Evolutionary conservation across 2,329 filamentous ascomycete species (phyloP), one percentile per base, ranked within the genome.

Genomic region (Dactylellina haptotyla): DNA sequence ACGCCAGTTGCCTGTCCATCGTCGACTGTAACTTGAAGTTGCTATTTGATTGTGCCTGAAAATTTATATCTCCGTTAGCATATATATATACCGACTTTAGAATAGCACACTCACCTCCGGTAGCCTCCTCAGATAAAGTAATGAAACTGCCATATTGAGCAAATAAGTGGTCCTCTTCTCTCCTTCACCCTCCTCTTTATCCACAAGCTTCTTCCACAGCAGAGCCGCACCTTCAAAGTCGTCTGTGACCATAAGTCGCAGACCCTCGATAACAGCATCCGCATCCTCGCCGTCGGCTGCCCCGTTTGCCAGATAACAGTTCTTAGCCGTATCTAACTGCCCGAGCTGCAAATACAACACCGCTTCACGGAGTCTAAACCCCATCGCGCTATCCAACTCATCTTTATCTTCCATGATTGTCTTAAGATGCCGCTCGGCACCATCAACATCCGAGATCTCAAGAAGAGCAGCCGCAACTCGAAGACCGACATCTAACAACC

Each of bases 381-480:
- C 50, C n/a, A 61, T 50, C 10, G 41, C 43, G 41, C 45, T 5
- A 56, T 73, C 69, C 26, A 73, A 12, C 6, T 65, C 61, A 26
- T 73, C 69, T 14, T 51, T 56, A 5, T 73, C 72, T 0, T 77
- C 78, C 26, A 78, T 82, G 12, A 96, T 80, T 2, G 84, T 87
- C 18, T 84, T 83, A 1, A 99, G 82, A 77, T 96, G 92, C 28
- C 89, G 84, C 0, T 86, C 87, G 0, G 94, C 95, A 3, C 91
- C 92, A 1, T 90, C 87, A 0, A 96, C 80, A 79, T 99, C 94
- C 6, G 92, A 92, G 88, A 97, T 96, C 80, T 95, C 91, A 4
- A 94, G 85, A 26, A 95, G 82, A 0, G 89, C 88, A 12, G 86
- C 85, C 0, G 87, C 87, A 1, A 90, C 87, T 64, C 85, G 82